phyloP scores from a whole-genome alignment of 208 protist species.

The Crithidia acanthocephali region DNA sequence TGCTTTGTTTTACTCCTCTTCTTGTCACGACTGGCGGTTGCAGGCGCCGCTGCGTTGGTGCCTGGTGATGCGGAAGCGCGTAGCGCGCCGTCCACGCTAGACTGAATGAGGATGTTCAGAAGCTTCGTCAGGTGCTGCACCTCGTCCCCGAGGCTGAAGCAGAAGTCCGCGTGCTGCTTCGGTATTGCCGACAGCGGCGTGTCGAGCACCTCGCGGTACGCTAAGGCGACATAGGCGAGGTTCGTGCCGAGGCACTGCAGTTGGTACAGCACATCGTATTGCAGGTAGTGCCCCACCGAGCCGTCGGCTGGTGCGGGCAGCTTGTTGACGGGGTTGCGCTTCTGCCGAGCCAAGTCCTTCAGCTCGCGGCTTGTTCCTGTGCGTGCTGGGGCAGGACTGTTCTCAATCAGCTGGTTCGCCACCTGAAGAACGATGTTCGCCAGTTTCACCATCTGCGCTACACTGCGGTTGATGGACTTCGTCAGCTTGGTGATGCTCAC shows the following conservation, averaged over 20 bases:
- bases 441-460: conserved; percentile 54
- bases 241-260: conserved; percentile 79
- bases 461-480: conserved; percentile 28
- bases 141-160: conserved; percentile 44
- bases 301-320: conserved; percentile 52
- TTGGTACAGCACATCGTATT: conserved; percentile 88
- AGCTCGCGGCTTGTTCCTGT: conserved; percentile 41
- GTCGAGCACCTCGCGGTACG: conserved; percentile 60
- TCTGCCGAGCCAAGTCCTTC: conserved; percentile 33
- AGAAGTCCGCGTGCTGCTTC: conserved; percentile 69
- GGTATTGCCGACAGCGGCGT: conserved; percentile 57
- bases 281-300: conserved; percentile 68
- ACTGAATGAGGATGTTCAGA: conserved; percentile 86
- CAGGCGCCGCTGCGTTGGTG: not conserved
- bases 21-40: not conserved
- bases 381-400: conserved; percentile 24
- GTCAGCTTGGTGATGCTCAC: conserved; percentile 37
- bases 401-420: conserved; percentile 66
- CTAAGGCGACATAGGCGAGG: conserved; percentile 65
- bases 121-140: conserved; percentile 68
- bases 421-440: conserved; percentile 87
- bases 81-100: conserved; percentile 64
- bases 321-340: conserved; percentile 75
- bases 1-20: conserved; percentile 7
- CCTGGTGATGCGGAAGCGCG: conserved; percentile 20